Base-by-base conservation (phyloP, 352 stramenopile species). In the Globisporangium parvum region DNA sequence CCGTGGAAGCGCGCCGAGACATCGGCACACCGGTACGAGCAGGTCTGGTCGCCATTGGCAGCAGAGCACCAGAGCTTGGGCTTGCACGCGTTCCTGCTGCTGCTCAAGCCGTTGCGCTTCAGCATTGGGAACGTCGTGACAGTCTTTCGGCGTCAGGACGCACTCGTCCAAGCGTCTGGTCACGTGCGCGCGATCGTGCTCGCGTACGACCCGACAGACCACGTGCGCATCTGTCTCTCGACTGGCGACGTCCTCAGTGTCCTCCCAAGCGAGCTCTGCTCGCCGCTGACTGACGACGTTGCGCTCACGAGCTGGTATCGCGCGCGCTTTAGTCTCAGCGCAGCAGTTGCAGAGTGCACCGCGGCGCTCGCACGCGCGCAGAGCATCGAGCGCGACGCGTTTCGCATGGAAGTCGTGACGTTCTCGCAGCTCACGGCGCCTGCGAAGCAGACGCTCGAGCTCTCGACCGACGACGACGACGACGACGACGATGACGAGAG, bases 251-350 rank as follows among this genome's bases (percentile, higher is more conserved):
- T 77, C 17, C 42, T 71, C 6, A 63, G 54, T 21, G 67, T 77
- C 3, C 47, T 88, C 28, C 87, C 85, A 51, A 75, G 70, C 45
- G 73, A 89, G 11, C 17, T 91, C 28, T 79, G 71, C 48, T 93
- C 84, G 21, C 70, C 76, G 28, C 62, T 93, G 17, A 63, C 66
- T 10, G 84, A 91, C 52, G 84, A 93, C 61, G 51, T 84, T n/a
- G 84, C 77, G 20, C 66, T 91, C 60, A 64, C 71, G 37, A 57
- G 80, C 41, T 77, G 91, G 21, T 91, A 91, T 54, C 35, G 70
- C 33, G 69, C 74, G 31, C 73, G 79, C 60, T 91, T 91, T 70
- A 91, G 89, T 62, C 70, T 89, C 67, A 75, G 74, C 28, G 63
- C 72, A 52, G 81, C 84, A 40, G 58, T 76, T 18, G 63, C 74